Conservation (phyloP, 495 filamentous ascomycete genomes). For the Lentithecium fluviatile region DNA sequence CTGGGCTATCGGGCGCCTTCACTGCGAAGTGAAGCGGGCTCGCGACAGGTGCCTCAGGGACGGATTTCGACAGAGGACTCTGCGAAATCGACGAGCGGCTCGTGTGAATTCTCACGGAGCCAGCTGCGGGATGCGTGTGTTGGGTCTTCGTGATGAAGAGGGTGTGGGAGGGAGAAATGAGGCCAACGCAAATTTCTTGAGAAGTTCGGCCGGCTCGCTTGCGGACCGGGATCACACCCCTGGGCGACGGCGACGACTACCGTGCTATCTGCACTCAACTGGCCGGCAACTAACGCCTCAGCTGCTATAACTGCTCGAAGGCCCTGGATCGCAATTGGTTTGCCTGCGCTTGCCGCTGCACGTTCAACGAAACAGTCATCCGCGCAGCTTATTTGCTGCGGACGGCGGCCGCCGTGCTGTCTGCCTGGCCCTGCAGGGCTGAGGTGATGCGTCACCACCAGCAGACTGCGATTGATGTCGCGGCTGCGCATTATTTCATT, state of each 20-base stretch:
- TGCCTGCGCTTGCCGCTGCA: neutral
- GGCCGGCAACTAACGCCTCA: too few species aligned
- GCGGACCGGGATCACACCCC: neutral
- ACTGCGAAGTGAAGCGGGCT: constrained; percentile 15
- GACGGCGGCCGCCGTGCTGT: too few species aligned
- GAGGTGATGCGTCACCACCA: too few species aligned
- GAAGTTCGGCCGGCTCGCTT: constrained; percentile 16
- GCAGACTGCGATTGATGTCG: too few species aligned
- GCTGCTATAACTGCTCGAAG: too few species aligned
- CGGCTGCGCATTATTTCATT: too few species aligned
- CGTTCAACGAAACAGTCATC: constrained; percentile 1
- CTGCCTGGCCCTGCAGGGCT: too few species aligned
- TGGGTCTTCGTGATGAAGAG: constrained; percentile 34
- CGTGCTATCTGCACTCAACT: too few species aligned
- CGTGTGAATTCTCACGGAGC: constrained; percentile 19
- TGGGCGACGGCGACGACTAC: neutral
- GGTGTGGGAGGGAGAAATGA: constrained; percentile 18
- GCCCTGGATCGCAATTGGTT: constrained; percentile 1
- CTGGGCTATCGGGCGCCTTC: constrained; percentile 21
- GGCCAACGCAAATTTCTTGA: neutral
- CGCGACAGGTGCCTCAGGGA: constrained; percentile 13
- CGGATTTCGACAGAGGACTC: constrained; percentile 33
- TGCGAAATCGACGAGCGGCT: constrained; percentile 34
- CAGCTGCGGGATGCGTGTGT: constrained; percentile 26
- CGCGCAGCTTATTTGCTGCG: neutral